Evolutionary conservation across 306 rosid genomes (phyloP).

Genomic region (Gynostemma pentaphyllum): DNA sequence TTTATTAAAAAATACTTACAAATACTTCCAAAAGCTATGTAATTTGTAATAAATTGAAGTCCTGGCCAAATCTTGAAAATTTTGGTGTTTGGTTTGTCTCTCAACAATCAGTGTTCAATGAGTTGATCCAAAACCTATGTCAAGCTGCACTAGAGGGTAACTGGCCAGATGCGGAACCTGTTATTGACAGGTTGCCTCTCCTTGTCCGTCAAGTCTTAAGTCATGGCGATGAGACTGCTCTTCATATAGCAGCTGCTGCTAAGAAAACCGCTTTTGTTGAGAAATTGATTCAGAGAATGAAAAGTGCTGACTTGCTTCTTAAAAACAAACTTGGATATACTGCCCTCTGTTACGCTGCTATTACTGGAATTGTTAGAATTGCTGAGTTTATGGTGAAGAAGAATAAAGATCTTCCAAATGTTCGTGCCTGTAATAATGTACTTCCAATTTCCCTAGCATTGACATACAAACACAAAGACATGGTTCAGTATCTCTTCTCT

Average conservation of each 20-base stretch:
- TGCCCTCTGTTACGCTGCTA: conserved; percentile 12
- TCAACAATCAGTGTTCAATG: too few species aligned
- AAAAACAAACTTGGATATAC: conserved; percentile 5
- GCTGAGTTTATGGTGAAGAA: not conserved
- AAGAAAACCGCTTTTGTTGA: too few species aligned
- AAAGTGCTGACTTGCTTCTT: not conserved
- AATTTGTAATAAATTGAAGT: too few species aligned
- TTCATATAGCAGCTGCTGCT: not conserved
- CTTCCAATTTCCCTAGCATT: conserved; percentile 12
- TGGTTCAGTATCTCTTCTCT: not conserved
- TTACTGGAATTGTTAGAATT: not conserved
- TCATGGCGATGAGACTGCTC: not conserved
- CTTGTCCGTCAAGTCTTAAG: too few species aligned
- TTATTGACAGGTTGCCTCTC: too few species aligned
- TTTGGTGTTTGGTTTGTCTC: too few species aligned
- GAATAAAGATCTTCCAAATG: not conserved
- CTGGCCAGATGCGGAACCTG: too few species aligned
- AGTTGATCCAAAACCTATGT: too few species aligned
- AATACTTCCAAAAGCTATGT: too few species aligned
- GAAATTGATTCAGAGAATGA: not conserved
- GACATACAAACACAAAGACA: not conserved
- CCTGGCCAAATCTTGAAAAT: too few species aligned
- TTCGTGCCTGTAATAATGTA: not conserved
- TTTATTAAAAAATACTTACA: too few species aligned
- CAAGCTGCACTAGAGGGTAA: too few species aligned